Base-by-base conservation (phyloP, 768 basidiomycete species). In the Pilatotrama ljubarskyi region DNA sequence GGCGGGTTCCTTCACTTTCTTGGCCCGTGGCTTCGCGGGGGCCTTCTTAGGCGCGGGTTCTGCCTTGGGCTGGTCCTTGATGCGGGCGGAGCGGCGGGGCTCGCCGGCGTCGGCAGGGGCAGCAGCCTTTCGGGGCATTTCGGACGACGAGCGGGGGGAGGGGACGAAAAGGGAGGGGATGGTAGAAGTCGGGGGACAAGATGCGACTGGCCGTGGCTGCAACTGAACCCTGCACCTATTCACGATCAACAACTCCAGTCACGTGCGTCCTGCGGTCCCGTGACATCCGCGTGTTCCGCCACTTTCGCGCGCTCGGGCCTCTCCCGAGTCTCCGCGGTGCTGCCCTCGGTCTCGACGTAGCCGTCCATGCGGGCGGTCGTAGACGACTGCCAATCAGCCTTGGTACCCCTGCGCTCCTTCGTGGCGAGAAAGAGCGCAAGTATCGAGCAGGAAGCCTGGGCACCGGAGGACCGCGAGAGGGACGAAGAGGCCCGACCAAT, bases 71-170 rank as follows among this genome's bases (percentile, higher is more conserved):
- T 82, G 80, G 25, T 86, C 87, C 73, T 90, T 90, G 75, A 91
- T 89, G 67, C 88, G 85, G 32, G 82, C 74, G 8, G 88, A 90
- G 74, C 88, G 88, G 72, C 88, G 87, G 37, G 88, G 88, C 69
- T 79, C 78, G 43, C 77, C 74, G 51, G 76, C 70, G 22, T 74
- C 78, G 2, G 79, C 60, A 46, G 81, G 65, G 49, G 79, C 74
- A 25, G 82, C 82, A 49, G 86, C 80, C 83, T 89, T 90, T 68
- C 88, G 84, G 64, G 88, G 87, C 88, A 90, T 90, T 56, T 47
- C 62, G 49, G 46, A 32, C 6, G 13, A 17, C 36, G 64, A 55
- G 56, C 49, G 37, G 48, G 58, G 25, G 54, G 50, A 44, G 37
- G 37, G 60, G 46, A 20, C 36, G 18, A 51, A 51, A 44, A 52